Conservation (phyloP, 2,329 filamentous ascomycete species). For the Claviceps humidiphila region DNA sequence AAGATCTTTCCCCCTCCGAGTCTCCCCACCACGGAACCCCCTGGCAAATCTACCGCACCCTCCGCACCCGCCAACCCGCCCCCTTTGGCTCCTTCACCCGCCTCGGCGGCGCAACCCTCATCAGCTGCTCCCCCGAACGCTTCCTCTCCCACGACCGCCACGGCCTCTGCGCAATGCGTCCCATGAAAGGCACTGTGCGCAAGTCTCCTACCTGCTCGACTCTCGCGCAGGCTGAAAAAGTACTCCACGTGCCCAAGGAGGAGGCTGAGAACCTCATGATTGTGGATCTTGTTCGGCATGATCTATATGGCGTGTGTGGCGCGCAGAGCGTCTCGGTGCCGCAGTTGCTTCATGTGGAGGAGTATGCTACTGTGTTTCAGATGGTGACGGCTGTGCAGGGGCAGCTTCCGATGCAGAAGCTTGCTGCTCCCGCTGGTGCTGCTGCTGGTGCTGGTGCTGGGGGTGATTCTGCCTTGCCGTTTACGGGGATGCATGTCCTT, state of each 20-base stretch:
- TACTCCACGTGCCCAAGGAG: slow-evolving; percentile 75
- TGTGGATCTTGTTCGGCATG: slow-evolving; percentile 88
- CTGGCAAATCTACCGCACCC: slow-evolving; percentile 60
- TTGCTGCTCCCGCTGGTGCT: neutral
- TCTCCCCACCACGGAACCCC: slow-evolving; percentile 20
- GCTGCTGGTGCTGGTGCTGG: neutral
- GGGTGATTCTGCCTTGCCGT: slow-evolving; percentile 8
- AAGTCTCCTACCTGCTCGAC: slow-evolving; percentile 55
- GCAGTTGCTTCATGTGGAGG: slow-evolving; percentile 74
- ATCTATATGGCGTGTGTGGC: slow-evolving; percentile 74
- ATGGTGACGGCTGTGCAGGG: slow-evolving; percentile 84
- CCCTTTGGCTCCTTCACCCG: slow-evolving; percentile 76
- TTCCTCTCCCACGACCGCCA: slow-evolving; percentile 50
- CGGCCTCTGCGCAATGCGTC: slow-evolving; percentile 64
- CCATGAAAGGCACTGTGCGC: slow-evolving; percentile 94
- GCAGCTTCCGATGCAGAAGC: slow-evolving; percentile 27
- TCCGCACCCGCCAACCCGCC: slow-evolving; percentile 62
- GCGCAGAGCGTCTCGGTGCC: slow-evolving; percentile 60
- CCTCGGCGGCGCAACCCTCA: slow-evolving; percentile 54
- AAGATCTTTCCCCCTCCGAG: neutral
- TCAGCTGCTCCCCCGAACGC: slow-evolving; percentile 78
- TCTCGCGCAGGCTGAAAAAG: slow-evolving; percentile 54
- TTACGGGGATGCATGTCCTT: slow-evolving; percentile 62
- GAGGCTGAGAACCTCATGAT: slow-evolving; percentile 97
- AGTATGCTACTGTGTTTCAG: slow-evolving; percentile 82